phyloP scores from a whole-genome alignment of 2,329 filamentous ascomycete genomes.

The Aureobasidium melanogenum region DNA sequence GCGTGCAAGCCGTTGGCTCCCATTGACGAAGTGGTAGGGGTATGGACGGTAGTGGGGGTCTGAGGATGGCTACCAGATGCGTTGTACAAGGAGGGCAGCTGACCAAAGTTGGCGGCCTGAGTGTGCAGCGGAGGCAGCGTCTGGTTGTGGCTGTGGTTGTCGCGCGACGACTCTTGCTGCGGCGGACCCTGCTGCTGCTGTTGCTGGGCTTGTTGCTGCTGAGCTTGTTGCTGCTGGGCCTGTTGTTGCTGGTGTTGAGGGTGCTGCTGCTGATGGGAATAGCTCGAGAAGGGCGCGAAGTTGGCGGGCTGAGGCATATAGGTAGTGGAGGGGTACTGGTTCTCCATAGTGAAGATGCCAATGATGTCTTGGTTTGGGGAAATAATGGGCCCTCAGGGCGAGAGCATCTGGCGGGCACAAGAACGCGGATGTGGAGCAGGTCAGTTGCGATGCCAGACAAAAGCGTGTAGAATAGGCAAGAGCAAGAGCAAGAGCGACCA shows the following conservation, averaged over 20 bases:
- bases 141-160: conserved; percentile 13
- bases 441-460: conserved; percentile 10
- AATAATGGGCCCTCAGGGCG: conserved; percentile 13
- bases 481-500: not conserved
- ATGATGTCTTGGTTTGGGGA: conserved; percentile 13
- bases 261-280: conserved; percentile 11
- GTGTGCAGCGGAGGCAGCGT: conserved; percentile 29
- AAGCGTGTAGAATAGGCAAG: conserved; percentile 6
- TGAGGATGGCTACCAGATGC: conserved; percentile 22
- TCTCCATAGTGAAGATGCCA: conserved; percentile 18
- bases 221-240: conserved; percentile 16
- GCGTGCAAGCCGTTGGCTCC: conserved; percentile 20
- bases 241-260: conserved; percentile 14
- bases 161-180: conserved; percentile 17
- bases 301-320: conserved; percentile 19
- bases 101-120: conserved; percentile 21
- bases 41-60: conserved; percentile 27
- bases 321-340: conserved; percentile 19
- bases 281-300: conserved; percentile 9
- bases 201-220: conserved; percentile 18
- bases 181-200: conserved; percentile 17
- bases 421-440: conserved; percentile 5
- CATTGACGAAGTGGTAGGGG: conserved; percentile 24
- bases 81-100: conserved; percentile 27
- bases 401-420: conserved; percentile 10